Evolutionary conservation across 495 filamentous ascomycete species (phyloP).

Genomic region (Aeminium ludgeri): DNA sequence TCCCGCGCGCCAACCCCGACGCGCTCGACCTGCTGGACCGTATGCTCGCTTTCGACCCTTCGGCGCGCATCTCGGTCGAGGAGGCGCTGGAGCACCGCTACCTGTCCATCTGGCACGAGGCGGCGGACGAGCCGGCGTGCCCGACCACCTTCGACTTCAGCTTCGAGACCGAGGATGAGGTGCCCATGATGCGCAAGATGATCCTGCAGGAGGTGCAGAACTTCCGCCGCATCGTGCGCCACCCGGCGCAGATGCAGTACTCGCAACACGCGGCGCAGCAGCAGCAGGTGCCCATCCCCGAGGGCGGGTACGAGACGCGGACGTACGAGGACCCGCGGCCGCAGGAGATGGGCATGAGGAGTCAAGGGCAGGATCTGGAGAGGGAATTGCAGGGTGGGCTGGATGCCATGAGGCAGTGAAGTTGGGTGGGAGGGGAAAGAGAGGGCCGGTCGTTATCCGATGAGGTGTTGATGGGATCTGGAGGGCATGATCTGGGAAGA

Average conservation of each 20-base stretch:
- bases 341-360: constrained; percentile 49
- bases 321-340: constrained; percentile 72
- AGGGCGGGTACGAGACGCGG: constrained; percentile 52
- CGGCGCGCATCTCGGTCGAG: constrained; percentile 79
- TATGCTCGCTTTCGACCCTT: constrained; percentile 95
- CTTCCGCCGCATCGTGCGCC: constrained; percentile 61
- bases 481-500: no score
- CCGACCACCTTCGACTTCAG: constrained; percentile 92
- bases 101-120: constrained; percentile 95
- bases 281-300: constrained; percentile 53
- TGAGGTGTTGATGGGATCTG: no score
- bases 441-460: no score
- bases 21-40: constrained; percentile 85
- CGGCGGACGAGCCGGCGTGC: constrained; percentile 84
- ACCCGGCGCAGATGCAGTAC: constrained; percentile 33
- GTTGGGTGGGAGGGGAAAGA: no score
- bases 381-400: constrained; percentile 70
- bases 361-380: constrained; percentile 48
- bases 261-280: constrained; percentile 27
- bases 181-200: constrained; percentile 88
- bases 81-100: constrained; percentile 90
- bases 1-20: constrained; percentile 90
- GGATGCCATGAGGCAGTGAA: constrained; percentile 35
- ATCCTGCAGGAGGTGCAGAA: constrained; percentile 79
- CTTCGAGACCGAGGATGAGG: constrained; percentile 90